These are phyloP conservation scores for Hypseocharis bilobata DNA, from an alignment of 441 rosid species.

Conservation along the genomic window DNA sequence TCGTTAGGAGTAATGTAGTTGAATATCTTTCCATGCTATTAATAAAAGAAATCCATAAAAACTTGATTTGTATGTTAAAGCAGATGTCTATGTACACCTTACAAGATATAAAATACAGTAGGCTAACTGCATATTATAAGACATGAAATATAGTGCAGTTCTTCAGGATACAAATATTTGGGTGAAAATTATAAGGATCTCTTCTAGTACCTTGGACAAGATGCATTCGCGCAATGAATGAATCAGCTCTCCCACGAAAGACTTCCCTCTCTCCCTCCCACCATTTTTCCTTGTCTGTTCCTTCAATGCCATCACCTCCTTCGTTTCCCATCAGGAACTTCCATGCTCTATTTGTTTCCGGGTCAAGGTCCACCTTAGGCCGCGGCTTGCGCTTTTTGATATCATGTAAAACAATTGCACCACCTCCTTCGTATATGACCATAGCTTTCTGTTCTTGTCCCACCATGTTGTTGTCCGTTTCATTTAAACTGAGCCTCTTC, in stretches of 20 bases:
- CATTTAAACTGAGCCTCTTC: constrained; percentile 39
- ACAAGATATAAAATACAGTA: no score
- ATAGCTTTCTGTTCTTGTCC: constrained; percentile 44
- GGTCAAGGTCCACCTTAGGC: constrained; percentile 85
- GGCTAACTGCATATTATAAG: neutral
- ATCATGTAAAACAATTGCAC: constrained; percentile 47
- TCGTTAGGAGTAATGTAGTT: neutral
- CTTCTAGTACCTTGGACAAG: constrained; percentile 71
- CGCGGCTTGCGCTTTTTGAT: constrained; percentile 53
- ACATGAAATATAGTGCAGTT: neutral
- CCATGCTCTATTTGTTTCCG: constrained; percentile 80
- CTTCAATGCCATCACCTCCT: constrained; percentile 42
- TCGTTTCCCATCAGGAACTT: constrained; percentile 74
- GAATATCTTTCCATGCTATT: neutral
- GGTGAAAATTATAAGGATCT: constrained; percentile 16
- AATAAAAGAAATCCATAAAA: no score
- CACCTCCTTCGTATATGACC: constrained; percentile 43
- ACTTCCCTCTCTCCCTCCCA: constrained; percentile 86
- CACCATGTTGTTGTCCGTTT: constrained; percentile 19
- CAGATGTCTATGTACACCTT: no score
- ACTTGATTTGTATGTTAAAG: no score
- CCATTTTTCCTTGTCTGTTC: constrained; percentile 47
- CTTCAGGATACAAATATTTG: constrained; percentile 12
- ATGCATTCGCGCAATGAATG: constrained; percentile 95
- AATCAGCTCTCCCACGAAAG: constrained; percentile 68